phyloP scores from a whole-genome alignment of 176 grass and related monocot species.

The Aegilops longissima region DNA sequence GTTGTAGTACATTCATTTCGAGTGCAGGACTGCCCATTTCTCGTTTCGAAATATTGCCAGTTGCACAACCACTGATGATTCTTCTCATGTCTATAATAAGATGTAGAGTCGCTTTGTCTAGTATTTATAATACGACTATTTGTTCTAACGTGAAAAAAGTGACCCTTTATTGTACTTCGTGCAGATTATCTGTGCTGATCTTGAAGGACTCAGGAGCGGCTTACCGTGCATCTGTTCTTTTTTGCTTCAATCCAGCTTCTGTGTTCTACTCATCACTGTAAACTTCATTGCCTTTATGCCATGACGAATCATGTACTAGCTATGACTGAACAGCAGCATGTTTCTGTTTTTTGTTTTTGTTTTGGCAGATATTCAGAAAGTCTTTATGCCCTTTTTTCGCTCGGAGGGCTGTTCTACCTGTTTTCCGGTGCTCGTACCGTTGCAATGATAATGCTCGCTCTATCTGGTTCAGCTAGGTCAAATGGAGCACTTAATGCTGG shows the following conservation, averaged over 20 bases:
- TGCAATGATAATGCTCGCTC: conserved; percentile 80
- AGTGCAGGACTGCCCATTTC: not conserved
- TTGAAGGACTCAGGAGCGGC: conserved; percentile 62
- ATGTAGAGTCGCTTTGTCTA: not conserved
- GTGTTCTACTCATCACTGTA: conserved; percentile 97
- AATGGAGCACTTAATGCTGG: conserved; percentile 97
- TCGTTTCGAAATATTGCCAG: not conserved
- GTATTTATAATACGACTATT: conserved; percentile 3
- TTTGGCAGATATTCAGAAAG: conserved; percentile 83
- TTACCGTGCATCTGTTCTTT: conserved; percentile 68
- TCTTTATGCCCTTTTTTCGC: conserved; percentile 74
- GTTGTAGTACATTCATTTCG: not conserved
- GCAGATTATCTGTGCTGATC: conserved; percentile 71
- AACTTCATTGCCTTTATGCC: conserved; percentile 23
- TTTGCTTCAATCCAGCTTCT: conserved; percentile 90
- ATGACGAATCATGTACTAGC: not conserved
- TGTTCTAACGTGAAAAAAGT: not conserved
- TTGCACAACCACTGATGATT: not conserved
- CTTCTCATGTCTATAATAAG: not conserved
- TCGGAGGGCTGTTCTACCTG: conserved; percentile 82
- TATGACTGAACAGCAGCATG: conserved; percentile 26
- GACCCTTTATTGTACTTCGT: conserved; percentile 1
- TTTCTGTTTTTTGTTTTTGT: not conserved
- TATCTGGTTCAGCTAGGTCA: conserved; percentile 95
- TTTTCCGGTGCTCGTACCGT: conserved; percentile 77